phyloP scores from a whole-genome alignment of 2,329 filamentous ascomycete species.

The Metarhizium rileyi region DNA sequence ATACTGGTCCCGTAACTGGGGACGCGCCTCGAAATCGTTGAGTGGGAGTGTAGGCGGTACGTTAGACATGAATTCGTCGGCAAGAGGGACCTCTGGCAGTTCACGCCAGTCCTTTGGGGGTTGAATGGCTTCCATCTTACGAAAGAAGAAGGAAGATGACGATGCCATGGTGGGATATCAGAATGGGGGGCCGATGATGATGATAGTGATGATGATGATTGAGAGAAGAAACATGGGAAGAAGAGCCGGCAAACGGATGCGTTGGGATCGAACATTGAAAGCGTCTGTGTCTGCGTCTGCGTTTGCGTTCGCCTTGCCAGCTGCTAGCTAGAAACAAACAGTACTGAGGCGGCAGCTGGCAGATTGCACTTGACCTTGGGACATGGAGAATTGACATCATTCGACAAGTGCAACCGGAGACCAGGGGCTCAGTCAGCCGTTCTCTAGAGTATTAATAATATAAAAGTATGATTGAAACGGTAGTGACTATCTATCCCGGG shows the following conservation, averaged over 20 bases:
- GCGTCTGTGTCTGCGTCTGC: too few species aligned
- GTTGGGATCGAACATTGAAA: neutral
- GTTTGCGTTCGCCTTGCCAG: neutral
- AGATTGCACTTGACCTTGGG: too few species aligned
- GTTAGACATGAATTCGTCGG: slow-evolving; percentile 14
- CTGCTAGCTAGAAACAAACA: neutral
- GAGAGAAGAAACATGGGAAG: neutral
- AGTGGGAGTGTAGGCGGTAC: slow-evolving; percentile 11
- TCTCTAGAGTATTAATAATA: too few species aligned
- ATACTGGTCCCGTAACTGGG: slow-evolving; percentile 38
- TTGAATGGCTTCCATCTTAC: neutral
- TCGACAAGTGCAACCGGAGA: too few species aligned
- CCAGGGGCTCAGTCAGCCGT: too few species aligned
- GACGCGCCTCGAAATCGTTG: neutral
- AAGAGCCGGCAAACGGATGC: neutral
- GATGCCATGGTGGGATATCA: neutral
- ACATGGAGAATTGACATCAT: too few species aligned
- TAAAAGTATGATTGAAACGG: too few species aligned
- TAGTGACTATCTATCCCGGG: too few species aligned
- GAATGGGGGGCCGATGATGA: too few species aligned
- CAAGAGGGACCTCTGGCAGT: slow-evolving; percentile 15
- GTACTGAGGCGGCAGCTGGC: neutral
- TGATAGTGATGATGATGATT: neutral
- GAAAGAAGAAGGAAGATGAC: slow-evolving; percentile 2
- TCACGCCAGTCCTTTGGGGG: neutral